Percentiles rank a stretch among this genome's conserved stretches.
phyloP scores from a whole-genome alignment of 2,329 filamentous ascomycete species.

The Phialocephala sp. region DNA sequence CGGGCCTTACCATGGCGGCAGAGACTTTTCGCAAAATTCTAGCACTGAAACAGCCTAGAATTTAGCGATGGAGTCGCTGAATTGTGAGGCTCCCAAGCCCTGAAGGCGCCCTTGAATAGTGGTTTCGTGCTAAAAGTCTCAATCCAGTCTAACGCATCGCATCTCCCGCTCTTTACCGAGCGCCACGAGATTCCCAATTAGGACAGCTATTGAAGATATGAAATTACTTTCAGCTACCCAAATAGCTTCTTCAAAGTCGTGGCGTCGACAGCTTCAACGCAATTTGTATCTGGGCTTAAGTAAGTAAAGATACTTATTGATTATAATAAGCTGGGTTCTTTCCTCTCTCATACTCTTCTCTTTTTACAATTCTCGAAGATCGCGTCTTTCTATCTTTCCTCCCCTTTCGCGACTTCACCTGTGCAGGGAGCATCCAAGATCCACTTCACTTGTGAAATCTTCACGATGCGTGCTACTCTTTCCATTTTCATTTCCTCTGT shows the following conservation, averaged over 20 bases:
- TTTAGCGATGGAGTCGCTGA: not conserved
- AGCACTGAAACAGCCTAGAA: not conserved
- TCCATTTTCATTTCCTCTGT: constrained; percentile 14
- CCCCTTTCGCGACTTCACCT: constrained; percentile 5
- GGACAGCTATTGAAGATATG: constrained; percentile 9
- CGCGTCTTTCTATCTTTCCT: constrained; percentile 7
- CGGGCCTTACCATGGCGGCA: too few relatives aligned
- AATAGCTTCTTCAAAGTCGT: constrained; percentile 14
- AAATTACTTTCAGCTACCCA: constrained; percentile 11
- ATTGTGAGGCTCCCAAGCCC: not conserved
- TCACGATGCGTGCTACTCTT: constrained; percentile 19
- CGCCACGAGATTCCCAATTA: constrained; percentile 12
- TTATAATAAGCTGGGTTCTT: constrained; percentile 11
- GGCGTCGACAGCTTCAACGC: constrained; percentile 18
- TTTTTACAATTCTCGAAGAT: constrained; percentile 8
- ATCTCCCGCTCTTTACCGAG: constrained; percentile 15
- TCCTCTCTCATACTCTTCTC: not conserved
- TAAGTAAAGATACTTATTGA: constrained; percentile 8
- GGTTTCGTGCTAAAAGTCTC: not conserved
- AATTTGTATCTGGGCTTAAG: constrained; percentile 4
- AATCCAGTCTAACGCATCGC: not conserved
- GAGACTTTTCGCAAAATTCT: not conserved
- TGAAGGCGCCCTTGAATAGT: not conserved
- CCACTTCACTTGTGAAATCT: constrained; percentile 11
- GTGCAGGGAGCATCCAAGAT: not conserved